Evolutionary conservation across 2,329 filamentous ascomycete genomes (phyloP).

Genomic region (Arthrobotrys megalospora): DNA sequence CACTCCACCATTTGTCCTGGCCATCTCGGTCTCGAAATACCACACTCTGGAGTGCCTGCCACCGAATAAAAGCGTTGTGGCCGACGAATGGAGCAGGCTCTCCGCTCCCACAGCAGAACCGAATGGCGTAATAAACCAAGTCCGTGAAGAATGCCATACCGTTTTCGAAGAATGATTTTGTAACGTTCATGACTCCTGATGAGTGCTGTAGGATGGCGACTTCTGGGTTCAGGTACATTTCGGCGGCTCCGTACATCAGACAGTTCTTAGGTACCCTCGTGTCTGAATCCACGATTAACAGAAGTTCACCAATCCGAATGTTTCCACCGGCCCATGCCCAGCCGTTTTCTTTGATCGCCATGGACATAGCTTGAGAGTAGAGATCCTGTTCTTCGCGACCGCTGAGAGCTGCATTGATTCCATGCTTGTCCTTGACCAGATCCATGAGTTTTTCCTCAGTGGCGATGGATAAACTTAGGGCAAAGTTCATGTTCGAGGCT

Average conservation of each 20-base stretch:
- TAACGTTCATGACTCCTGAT: slow-evolving; percentile 83
- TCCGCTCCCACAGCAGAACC: slow-evolving; percentile 79
- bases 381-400: slow-evolving; percentile 68
- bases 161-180: slow-evolving; percentile 80
- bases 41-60: slow-evolving; percentile 76
- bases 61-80: slow-evolving; percentile 82
- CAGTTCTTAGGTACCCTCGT: slow-evolving; percentile 79
- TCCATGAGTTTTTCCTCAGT: slow-evolving; percentile 73
- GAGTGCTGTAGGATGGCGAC: slow-evolving; percentile 81
- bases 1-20: slow-evolving; percentile 80
- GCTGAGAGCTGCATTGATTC: slow-evolving; percentile 29
- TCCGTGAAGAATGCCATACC: slow-evolving; percentile 85
- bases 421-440: slow-evolving; percentile 37
- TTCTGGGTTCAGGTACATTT: slow-evolving; percentile 79
- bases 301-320: slow-evolving; percentile 75
- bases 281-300: slow-evolving; percentile 79
- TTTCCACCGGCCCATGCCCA: slow-evolving; percentile 75
- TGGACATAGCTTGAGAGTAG: slow-evolving; percentile 71
- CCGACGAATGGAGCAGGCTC: slow-evolving; percentile 83
- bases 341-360: slow-evolving; percentile 72
- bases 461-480: slow-evolving; percentile 74
- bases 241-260: slow-evolving; percentile 78
- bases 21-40: slow-evolving; percentile 72
- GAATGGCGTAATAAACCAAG: slow-evolving; percentile 81
- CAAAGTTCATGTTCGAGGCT: slow-evolving; percentile 83